Evolutionary conservation across 2,329 filamentous ascomycete species (phyloP).

Genomic region (Lizonia empirigonia): DNA sequence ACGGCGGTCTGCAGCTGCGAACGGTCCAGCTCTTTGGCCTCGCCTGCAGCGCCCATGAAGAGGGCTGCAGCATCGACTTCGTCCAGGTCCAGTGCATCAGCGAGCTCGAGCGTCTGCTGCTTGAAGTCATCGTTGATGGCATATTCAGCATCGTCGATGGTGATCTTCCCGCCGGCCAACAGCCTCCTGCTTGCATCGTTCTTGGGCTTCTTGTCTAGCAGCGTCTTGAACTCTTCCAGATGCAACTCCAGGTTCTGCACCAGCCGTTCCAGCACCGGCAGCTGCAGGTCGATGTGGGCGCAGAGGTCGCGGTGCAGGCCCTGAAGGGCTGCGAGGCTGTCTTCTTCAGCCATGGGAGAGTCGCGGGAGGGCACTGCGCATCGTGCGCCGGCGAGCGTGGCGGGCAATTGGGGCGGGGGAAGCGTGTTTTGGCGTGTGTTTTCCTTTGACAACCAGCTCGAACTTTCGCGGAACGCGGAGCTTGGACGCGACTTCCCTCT

Average conservation of each 20-base stretch:
- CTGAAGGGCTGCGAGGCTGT: slow-evolving; percentile 77
- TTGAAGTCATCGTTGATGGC: slow-evolving; percentile 85
- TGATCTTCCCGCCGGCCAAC: slow-evolving; percentile 69
- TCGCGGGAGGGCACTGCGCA: slow-evolving; percentile 35
- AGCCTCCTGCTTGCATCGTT: slow-evolving; percentile 71
- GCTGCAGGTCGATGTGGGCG: slow-evolving; percentile 72
- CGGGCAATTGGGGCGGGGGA: slow-evolving; percentile 8
- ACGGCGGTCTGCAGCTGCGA: slow-evolving; percentile 78
- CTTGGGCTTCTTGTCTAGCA: slow-evolving; percentile 76
- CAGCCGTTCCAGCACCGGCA: slow-evolving; percentile 72
- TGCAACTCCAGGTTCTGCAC: slow-evolving; percentile 69
- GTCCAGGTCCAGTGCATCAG: slow-evolving; percentile 88
- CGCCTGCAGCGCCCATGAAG: slow-evolving; percentile 73
- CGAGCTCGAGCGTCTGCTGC: slow-evolving; percentile 77
- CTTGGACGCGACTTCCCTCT: slow-evolving; percentile 31
- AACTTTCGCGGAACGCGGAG: slow-evolving; percentile 37
- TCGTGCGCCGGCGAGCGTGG: slow-evolving; percentile 30
- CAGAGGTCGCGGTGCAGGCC: slow-evolving; percentile 85
- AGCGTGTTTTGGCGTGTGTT: slow-evolving; percentile 32
- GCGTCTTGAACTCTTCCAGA: slow-evolving; percentile 68
- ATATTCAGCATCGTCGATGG: slow-evolving; percentile 74
- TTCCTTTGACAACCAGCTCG: slow-evolving; percentile 26
- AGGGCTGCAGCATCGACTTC: slow-evolving; percentile 82
- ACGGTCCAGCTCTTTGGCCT: slow-evolving; percentile 71
- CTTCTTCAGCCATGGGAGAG: slow-evolving; percentile 70